Base-by-base conservation (phyloP, 768 basidiomycete genomes). In the Leucocoprinus birnbaumii region DNA sequence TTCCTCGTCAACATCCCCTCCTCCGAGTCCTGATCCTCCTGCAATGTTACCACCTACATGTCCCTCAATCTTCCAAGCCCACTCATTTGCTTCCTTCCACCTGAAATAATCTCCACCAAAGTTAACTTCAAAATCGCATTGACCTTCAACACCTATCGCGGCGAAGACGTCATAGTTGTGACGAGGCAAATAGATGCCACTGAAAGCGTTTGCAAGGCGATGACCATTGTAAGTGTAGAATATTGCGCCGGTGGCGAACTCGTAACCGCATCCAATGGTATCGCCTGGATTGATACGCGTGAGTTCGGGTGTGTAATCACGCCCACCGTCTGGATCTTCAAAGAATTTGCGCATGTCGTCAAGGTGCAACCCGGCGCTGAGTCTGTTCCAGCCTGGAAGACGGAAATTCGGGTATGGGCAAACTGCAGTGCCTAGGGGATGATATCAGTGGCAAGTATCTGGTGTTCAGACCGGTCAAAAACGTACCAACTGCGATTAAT, bases 311-410 rank as follows among this genome's bases (percentile, higher is more conserved):
- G 66, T 68, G 65, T 81, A 87, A 60, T 84, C 81, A 1, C 82
- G 77, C 10, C 86, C 86, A 16, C 86, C 86, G 44, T 81, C 73
- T 1, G 83, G 69, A 61, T 86, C 84, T 61, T 87, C 85, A 56
- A 83, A 87, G 73, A 87, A 88, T 66, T 87, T 88, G 63, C 83
- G 78, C 63, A 85, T 71, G 67, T 88, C 86, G 63, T 88, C 87
- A 31, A 88, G 75, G 60, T 88, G 86, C 24, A 86, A 70, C 1
- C 78, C 86, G 1, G 81, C 80, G 51, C 85, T 86, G 40, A 79
- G 70, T 46, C 86, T 71, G 62, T 89, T 84, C 87, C 87, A 88
- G 2, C 86, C 86, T 38, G 87, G 87, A 41, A 86, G 72, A 18
- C 86, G 77, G 74, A 80, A 87, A 1, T 68, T 66, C 0, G 86